These are phyloP conservation scores for Chlamydomonas reinhardtii DNA, from an alignment of 163 green algal species.

Conservation along the genomic window DNA sequence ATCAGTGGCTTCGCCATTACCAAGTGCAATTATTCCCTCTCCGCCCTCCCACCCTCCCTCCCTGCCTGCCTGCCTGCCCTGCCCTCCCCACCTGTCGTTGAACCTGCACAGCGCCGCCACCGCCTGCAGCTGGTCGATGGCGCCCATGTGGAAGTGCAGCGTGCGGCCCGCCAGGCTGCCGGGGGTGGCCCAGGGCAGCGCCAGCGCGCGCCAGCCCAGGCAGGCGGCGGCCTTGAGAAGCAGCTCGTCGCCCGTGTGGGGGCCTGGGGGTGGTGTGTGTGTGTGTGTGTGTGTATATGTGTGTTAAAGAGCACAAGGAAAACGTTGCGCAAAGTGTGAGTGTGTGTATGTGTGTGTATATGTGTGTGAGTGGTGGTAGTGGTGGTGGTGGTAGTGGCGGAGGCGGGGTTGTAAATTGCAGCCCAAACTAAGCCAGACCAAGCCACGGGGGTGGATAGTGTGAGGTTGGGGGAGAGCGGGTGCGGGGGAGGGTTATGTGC, in stretches of 20 bases:
- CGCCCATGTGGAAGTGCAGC: constrained; percentile 35
- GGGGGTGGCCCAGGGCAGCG: constrained; percentile 20
- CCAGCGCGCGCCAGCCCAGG: constrained; percentile 40
- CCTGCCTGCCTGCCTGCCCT: not conserved
- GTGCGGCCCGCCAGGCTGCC: constrained; percentile 7
- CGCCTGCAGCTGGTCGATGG: constrained; percentile 45
- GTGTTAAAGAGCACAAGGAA: too few species aligned
- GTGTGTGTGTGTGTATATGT: not conserved
- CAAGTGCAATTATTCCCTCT: too few species aligned
- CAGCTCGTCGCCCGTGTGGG: constrained; percentile 35
- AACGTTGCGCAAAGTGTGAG: too few species aligned
- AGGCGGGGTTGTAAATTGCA: too few species aligned
- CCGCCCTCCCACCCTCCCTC: not conserved
- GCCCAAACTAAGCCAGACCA: too few species aligned
- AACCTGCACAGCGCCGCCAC: constrained; percentile 32
- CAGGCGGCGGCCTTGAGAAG: not conserved
- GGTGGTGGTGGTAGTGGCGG: too few species aligned
- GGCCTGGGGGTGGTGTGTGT: constrained; percentile 6
- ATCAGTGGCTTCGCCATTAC: too few species aligned
- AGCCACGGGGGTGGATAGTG: too few species aligned
- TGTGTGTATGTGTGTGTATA: too few species aligned
- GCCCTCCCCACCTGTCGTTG: constrained; percentile 4
- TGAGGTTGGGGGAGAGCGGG: too few species aligned
- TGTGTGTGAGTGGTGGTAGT: too few species aligned
- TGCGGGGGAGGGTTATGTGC: too few species aligned